Evolutionary conservation across 202 grass and related monocot genomes (phyloP).

Genomic region (Musa balbisiana): DNA sequence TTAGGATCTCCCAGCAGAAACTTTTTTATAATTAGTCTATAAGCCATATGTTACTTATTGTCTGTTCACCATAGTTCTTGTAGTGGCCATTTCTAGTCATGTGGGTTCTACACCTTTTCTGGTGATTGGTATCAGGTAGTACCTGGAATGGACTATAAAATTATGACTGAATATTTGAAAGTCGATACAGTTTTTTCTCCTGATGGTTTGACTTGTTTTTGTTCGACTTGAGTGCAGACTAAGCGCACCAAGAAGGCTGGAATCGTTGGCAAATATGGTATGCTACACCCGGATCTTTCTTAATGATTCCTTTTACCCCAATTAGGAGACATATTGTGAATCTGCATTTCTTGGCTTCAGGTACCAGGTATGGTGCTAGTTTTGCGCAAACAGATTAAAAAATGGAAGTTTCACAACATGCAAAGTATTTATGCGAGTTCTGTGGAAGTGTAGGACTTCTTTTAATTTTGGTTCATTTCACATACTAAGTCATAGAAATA

Average conservation of each 20-base stretch:
- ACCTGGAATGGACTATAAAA: too few relatives aligned
- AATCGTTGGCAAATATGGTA: conserved; percentile 91
- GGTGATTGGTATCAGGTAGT: too few relatives aligned
- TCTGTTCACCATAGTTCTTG: too few relatives aligned
- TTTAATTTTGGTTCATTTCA: too few relatives aligned
- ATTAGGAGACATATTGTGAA: background rate
- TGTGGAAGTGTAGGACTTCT: conserved; percentile 51
- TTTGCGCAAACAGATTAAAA: conserved; percentile 97
- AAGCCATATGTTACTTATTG: too few relatives aligned
- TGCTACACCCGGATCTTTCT: background rate
- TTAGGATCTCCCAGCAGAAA: too few relatives aligned
- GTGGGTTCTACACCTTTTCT: too few relatives aligned
- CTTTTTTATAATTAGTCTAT: too few relatives aligned
- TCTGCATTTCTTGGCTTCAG: conserved; percentile 9
- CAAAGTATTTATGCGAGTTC: conserved; percentile 96
- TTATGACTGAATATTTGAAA: too few relatives aligned
- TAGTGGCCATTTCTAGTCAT: too few relatives aligned
- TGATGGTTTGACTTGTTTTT: background rate
- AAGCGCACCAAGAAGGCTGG: conserved; percentile 93
- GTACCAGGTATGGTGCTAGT: conserved; percentile 96
- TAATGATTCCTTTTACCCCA: background rate
- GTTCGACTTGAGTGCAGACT: conserved; percentile 38
- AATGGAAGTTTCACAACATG: conserved; percentile 90
- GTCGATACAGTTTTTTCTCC: too few relatives aligned
- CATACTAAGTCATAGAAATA: too few relatives aligned